Evolutionary conservation across 2,329 filamentous ascomycete species (phyloP), one percentile per base, ranked within the genome.

Genomic region (Claviceps humidiphila): DNA sequence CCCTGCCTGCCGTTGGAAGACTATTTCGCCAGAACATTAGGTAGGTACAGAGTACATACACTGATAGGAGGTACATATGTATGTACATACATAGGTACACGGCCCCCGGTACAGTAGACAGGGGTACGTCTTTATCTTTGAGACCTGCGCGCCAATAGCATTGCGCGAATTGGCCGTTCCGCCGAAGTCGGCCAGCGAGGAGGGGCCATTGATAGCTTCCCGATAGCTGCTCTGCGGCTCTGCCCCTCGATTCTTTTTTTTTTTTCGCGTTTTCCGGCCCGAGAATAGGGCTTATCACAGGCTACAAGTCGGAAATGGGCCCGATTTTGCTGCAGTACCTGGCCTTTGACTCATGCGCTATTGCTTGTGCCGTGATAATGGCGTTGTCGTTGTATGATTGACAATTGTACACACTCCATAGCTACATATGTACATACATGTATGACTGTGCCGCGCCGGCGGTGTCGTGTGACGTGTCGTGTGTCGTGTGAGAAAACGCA

Each of bases 171-270:
- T 52, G 45, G 40, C 24, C 24, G 39, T 47, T 14, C 49, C 43
- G 57, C 58, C 58, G 57, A 59, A 55, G 57, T 58, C 58, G 58
- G 58, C 57, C 55, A 41, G 24, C 5, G 34, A 34, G 30, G 30
- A 34, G 30, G 30, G 9, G 9, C 26, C 26, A 3, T 30, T 22
- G 22, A 22, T 22, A 22, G 22, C 22, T 22, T 22, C 22, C 22
- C 22, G 22, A 22, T 22, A 22, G 22, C 22, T 4, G 22, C 26
- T 30, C 26, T 26, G 7, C 26, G 22, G 24, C 6, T 26, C 8
- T 9, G 26, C 30, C 30, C 9, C 30, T 20, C 17, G n/a, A 22
- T 41, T 4, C 9, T 41, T 41, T 1, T 22, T 20, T 42, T 20
- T 20, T 20, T 9, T 42, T 20, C 0, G 40, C n/a, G 30, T 34